These are phyloP conservation scores for Primulina tabacum DNA, from an alignment of 257 asterid species.

Conservation along the genomic window DNA sequence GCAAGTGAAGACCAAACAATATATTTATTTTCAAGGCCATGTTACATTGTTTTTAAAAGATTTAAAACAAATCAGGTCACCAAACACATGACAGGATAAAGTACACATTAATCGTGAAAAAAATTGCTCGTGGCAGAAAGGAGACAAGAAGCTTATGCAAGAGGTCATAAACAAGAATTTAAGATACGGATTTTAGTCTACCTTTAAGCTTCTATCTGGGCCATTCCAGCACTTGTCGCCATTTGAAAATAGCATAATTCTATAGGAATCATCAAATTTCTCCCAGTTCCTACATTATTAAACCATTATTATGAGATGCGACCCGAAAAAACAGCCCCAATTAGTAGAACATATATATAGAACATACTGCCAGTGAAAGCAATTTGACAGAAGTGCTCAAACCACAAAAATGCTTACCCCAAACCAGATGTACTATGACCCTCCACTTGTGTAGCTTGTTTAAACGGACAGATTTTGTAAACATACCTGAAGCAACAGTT, in stretches of 20 bases:
- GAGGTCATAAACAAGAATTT: slow-evolving; percentile 14
- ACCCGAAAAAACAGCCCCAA: slow-evolving; percentile 10
- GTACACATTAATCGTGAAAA: not conserved
- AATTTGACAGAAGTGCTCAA: slow-evolving; percentile 12
- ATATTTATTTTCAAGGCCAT: not conserved
- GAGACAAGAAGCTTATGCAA: slow-evolving; percentile 17
- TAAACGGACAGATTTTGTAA: slow-evolving; percentile 86
- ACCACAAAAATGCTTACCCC: slow-evolving; percentile 62
- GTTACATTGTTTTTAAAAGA: slow-evolving; percentile 10
- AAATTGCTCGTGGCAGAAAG: slow-evolving; percentile 1
- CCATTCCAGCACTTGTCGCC: slow-evolving; percentile 99
- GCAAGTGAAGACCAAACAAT: slow-evolving; percentile 8
- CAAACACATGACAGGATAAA: slow-evolving; percentile 2
- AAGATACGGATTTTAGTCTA: slow-evolving; percentile 19
- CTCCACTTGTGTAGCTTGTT: slow-evolving; percentile 91
- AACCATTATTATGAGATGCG: slow-evolving; percentile 21
- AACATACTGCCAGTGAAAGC: slow-evolving; percentile 12
- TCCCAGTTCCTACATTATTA: slow-evolving; percentile 72
- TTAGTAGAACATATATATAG: slow-evolving; percentile 17
- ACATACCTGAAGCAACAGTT: slow-evolving; percentile 59
- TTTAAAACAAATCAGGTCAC: slow-evolving; percentile 1
- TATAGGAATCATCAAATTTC: slow-evolving; percentile 78
- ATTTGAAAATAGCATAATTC: slow-evolving; percentile 61
- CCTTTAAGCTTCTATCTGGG: slow-evolving; percentile 93
- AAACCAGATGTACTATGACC: slow-evolving; percentile 86